Conservation (phyloP, 1,284 basidiomycete species). For the Leccinum fuscescens region DNA sequence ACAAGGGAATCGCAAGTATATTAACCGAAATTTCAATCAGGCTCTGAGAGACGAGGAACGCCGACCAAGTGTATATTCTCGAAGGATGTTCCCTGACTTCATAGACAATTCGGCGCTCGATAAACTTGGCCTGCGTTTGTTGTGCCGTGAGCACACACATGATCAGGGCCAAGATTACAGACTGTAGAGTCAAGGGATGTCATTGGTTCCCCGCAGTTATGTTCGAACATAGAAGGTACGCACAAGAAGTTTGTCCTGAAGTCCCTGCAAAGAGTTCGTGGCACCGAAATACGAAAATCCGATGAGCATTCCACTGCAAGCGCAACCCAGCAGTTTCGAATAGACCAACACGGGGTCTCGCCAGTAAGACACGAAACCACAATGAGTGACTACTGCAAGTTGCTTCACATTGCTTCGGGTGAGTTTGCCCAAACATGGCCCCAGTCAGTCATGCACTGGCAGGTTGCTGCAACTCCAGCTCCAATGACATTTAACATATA, state of each 20-base stretch:
- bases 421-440: slow-evolving; percentile 42
- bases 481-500: slow-evolving; percentile 71
- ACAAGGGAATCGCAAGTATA: slow-evolving; percentile 50
- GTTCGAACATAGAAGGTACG: neutral
- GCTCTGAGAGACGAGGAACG: slow-evolving; percentile 62
- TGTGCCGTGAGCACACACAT: slow-evolving; percentile 13
- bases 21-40: slow-evolving; percentile 66
- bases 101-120: slow-evolving; percentile 48
- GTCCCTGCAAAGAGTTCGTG: slow-evolving; percentile 63
- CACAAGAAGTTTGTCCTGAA: slow-evolving; percentile 59
- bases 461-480: slow-evolving; percentile 52
- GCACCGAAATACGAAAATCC: slow-evolving; percentile 66
- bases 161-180: slow-evolving; percentile 5
- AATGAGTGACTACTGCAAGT: slow-evolving; percentile 42
- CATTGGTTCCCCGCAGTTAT: accelerated
- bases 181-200: slow-evolving; percentile 6
- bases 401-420: slow-evolving; percentile 42
- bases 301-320: slow-evolving; percentile 56
- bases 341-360: slow-evolving; percentile 70
- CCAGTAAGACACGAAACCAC: slow-evolving; percentile 38
- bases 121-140: slow-evolving; percentile 19
- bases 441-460: slow-evolving; percentile 40
- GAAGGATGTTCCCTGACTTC: slow-evolving; percentile 72
- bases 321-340: too few species aligned
- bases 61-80: slow-evolving; percentile 80